Evolutionary conservation across 1,284 basidiomycete species (phyloP), one percentile per base, ranked within the genome.

Genomic region (Melampsora larici-populina): DNA sequence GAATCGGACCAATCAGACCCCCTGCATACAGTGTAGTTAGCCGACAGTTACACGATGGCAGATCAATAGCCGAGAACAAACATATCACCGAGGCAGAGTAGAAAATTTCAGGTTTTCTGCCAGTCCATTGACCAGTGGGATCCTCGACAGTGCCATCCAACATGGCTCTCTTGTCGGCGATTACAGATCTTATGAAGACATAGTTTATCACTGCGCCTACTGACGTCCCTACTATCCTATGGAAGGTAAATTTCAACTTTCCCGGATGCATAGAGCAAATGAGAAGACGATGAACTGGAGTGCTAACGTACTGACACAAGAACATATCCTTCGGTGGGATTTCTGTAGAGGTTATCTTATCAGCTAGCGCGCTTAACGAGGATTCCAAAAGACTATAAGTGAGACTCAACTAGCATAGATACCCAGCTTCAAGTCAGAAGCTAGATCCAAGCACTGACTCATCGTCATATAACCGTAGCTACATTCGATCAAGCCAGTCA

Each of bases 121-220:
- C 77, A 67, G 77, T 78, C 77, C 77, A 78, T 74, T 78, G 77
- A 26, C 77, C 77, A 31, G 69, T 78, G 8, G 77, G 77, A 69
- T 78, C 77, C 7, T 67, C 62, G 11, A 73, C 58, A 17, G 66
- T 78, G 31, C 77, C 77, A 67, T 78, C 70, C 40, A 78, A 29
- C 68, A 72, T 49, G 3, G 63, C 55, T 62, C 77, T 51, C 33
- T 78, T 78, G 17, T 71, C 70, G 13, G 70, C 70, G 15, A 78
- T 78, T 17, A 78, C 77, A 18, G 77, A 78, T 31, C 72, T 64
- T 26, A 78, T 71, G 31, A 78, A 71, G 21, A 74, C 62, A 48
- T 78, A 78, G 48, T 78, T 78, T n/a, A 78, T 64, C 36, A 78
- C 55, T 31, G 68, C 64, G 46, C 77, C 77, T 21, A 78, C 60